Conservation (phyloP, 1,284 basidiomycete genomes). For the Psilocybe mexicana region DNA sequence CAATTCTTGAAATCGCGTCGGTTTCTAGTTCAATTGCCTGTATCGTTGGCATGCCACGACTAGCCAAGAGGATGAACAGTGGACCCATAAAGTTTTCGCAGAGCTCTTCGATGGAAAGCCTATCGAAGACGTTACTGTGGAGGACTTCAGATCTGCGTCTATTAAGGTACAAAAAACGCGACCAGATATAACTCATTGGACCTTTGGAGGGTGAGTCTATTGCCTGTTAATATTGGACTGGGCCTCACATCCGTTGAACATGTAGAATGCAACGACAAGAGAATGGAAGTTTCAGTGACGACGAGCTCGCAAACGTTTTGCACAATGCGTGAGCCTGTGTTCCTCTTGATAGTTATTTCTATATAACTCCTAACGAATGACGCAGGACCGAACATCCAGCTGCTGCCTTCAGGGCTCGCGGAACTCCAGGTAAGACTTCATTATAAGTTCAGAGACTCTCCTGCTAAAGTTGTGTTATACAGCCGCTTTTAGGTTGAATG, state of each 20-base stretch:
- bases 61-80: constrained; percentile 67
- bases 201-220: constrained; percentile 55
- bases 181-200: constrained; percentile 63
- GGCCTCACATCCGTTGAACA: not conserved
- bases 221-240: not conserved
- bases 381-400: constrained; percentile 72
- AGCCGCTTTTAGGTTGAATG: constrained; percentile 71
- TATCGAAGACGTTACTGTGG: constrained; percentile 52
- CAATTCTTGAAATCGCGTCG: not conserved
- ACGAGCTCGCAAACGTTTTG: constrained; percentile 69
- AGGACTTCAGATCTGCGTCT: constrained; percentile 61
- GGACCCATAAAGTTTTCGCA: constrained; percentile 53
- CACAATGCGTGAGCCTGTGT: constrained; percentile 35
- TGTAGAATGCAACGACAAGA: constrained; percentile 60
- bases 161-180: constrained; percentile 39
- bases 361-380: not conserved
- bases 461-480: not conserved
- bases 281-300: constrained; percentile 69
- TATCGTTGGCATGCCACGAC: constrained; percentile 84
- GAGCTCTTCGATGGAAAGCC: constrained; percentile 56
- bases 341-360: not conserved
- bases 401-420: constrained; percentile 76
- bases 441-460: not conserved
- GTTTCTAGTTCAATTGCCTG: constrained; percentile 73
- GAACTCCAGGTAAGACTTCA: constrained; percentile 56